Base-by-base conservation (phyloP, 345 rosid species). In the Cardamine chenopodiifolia region DNA sequence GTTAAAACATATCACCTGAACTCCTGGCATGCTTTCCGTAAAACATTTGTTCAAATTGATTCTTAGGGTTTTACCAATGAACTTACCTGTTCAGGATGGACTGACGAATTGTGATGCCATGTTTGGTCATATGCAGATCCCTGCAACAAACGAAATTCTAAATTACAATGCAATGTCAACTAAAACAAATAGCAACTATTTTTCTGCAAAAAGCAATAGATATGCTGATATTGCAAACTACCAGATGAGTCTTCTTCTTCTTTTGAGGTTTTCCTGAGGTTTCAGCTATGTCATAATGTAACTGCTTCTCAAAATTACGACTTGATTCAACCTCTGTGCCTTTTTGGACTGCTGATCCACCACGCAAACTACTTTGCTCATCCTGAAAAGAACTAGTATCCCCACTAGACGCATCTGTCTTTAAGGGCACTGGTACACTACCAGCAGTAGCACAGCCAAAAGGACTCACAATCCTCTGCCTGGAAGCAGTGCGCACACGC, bases 311-410 rank as follows among this genome's bases (percentile, higher is more conserved):
- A 80, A 84, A 90, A 20, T 85, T 85, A 17, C 77, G 86, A 72
- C 72, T 80, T 42, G 97, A 96, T 48, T 96, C 97, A 69, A 92
- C 95, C 81, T 92, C 98, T 82, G 81, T 65, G 66, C 88, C 82
- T 87, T 81, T 96, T 71, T 85, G 96, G 68, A 85, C 71, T 78
- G 83, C 82, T 5, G 85, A 89, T 71, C 89, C 93, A 66, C 90
- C 92, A 77, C 82, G 85, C 87, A 91, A 73, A 56, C 94, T 84
- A 83, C 93, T 88, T 81, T 84, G 88, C 62, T 92, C 98, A 81
- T 96, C 98, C 87, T 92, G 99, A 84, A 85, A 89, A 74, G 96
- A 96, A 85, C 75, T 88, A 60, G 98, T 90, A 75, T 96, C 99
- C 71, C 92, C 99, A 82, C 99, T 96, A 66, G 99, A 96, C 32